Evolutionary conservation across 2,329 filamentous ascomycete genomes (phyloP), one percentile per base, ranked within the genome.

Genomic region (Fusarium sp.): DNA sequence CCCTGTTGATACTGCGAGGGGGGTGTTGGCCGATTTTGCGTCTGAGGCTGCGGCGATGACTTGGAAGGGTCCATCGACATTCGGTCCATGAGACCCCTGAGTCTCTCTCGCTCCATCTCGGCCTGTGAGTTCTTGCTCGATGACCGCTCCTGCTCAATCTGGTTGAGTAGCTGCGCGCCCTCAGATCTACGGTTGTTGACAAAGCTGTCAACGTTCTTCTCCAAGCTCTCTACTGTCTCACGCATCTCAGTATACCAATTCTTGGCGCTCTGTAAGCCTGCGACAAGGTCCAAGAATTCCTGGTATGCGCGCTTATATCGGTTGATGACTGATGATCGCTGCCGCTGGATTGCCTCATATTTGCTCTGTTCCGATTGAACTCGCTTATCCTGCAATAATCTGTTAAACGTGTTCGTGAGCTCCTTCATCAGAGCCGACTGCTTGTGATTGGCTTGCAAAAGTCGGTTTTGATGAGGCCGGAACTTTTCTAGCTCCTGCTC

Each of bases 401-500:
- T 90, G 78, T 95, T 96, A 83, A 98, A 98, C 0, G 93, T 91
- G 42, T 90, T 89, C 1, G 95, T 98, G 51, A 99, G 88, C 77
- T 99, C 96, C 82, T 98, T 98, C 91, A 99, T 95, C 61, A 99
- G 85, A 0, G 94, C 92, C 0, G 94, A 91, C 82, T 99, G 96
- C 83, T 98, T 99, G 83, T 99, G 96, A 72, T 95, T 97, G 20
- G 96, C 95, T 81, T 98, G 95, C 14, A 98, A 85, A 22, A 99
- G 89, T 39, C 96, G 91, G 78, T 93, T 98, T 80, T 98, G 96
- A 78, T 98, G 94, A 35, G 95, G 93, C 47, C 95, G 88, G 84
- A 98, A 99, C 82, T 99, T 99, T 83, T 98, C 96, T n/a, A 99
- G 87, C 82, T 99, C 96, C 22, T 94, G 91, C 81, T 98, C 93